Evolutionary conservation across 176 grass and related monocot genomes (phyloP).

Genomic region (barley (Hordeum vulgare)): MorexV3_pseudomolecules_assembly NC_058522.1:335960461-335960960

Average conservation of each 20-base stretch:
- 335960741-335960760: conserved; percentile 29
- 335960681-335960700: conserved; percentile 81
- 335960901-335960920: conserved; percentile 43
- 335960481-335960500: conserved; percentile 32
- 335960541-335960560: conserved; percentile 30
- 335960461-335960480: conserved; percentile 44
- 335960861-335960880: conserved; percentile 95
- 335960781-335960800: conserved; percentile 75
- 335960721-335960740: conserved; percentile 29
- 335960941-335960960: not conserved
- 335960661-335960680: conserved; percentile 49
- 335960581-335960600: conserved; percentile 46
- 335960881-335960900: conserved; percentile 83
- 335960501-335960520: conserved; percentile 26
- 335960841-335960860: conserved; percentile 51
- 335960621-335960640: conserved; percentile 67
- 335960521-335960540: conserved; percentile 15
- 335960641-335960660: conserved; percentile 37
- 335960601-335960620: conserved; percentile 68
- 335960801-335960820: conserved; percentile 76
- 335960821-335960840: conserved; percentile 89
- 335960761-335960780: conserved; percentile 69
- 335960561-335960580: conserved; percentile 74
- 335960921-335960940: conserved; percentile 46
- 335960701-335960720: conserved; percentile 73